Evolutionary conservation across 805 yeast genomes (phyloP).

Genomic region (Metschnikowia koreensis): DNA sequence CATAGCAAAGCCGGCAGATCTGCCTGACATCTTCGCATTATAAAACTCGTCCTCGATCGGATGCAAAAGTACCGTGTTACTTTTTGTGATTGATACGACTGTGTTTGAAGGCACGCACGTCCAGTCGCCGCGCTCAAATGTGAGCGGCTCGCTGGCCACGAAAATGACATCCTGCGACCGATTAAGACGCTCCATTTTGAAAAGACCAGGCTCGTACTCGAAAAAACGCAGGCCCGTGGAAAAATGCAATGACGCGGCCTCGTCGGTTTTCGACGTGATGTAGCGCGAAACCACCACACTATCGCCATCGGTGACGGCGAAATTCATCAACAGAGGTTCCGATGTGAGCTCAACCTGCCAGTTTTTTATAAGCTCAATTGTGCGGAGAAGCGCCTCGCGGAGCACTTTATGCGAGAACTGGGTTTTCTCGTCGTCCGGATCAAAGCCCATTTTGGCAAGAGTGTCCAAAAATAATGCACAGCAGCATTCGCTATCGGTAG

Average conservation of each 20-base stretch:
- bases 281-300: slow-evolving; percentile 85
- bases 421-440: slow-evolving; percentile 47
- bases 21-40: slow-evolving; percentile 61
- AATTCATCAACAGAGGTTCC: slow-evolving; percentile 80
- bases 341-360: slow-evolving; percentile 69
- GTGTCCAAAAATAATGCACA: slow-evolving; percentile 86
- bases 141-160: slow-evolving; percentile 95
- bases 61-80: slow-evolving; percentile 82
- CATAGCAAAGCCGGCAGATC: slow-evolving; percentile 82
- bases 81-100: slow-evolving; percentile 67
- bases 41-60: slow-evolving; percentile 90
- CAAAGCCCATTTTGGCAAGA: slow-evolving; percentile 68
- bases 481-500: slow-evolving; percentile 94
- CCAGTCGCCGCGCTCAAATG: slow-evolving; percentile 98
- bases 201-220: slow-evolving; percentile 88
- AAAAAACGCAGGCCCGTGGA: slow-evolving; percentile 90
- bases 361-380: slow-evolving; percentile 70
- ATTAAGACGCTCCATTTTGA: slow-evolving; percentile 90
- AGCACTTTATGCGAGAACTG: slow-evolving; percentile 53
- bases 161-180: slow-evolving; percentile 92
- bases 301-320: slow-evolving; percentile 93
- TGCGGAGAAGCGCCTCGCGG: slow-evolving; percentile 65
- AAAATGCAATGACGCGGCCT: slow-evolving; percentile 94
- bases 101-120: slow-evolving; percentile 95
- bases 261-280: slow-evolving; percentile 84